Evolutionary conservation across 1,284 basidiomycete genomes (phyloP).

Genomic region (Puccinia coronata): DNA sequence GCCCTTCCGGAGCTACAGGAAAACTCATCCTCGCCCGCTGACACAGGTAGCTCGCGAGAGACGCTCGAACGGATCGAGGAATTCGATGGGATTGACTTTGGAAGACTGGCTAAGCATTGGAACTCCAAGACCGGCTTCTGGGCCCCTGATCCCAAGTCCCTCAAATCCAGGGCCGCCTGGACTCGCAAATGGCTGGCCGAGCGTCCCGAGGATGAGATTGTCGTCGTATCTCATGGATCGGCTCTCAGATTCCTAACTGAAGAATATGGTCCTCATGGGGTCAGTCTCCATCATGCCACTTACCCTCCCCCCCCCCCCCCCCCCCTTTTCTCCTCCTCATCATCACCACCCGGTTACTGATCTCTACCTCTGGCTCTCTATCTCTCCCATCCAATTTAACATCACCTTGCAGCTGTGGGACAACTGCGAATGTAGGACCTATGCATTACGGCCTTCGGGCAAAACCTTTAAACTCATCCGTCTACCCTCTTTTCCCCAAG

Average conservation of each 20-base stretch:
- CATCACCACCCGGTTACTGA: no score
- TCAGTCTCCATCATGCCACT: background rate
- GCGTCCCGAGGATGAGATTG: conserved; percentile 42
- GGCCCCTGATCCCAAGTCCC: conserved; percentile 24
- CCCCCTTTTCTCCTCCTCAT: no score
- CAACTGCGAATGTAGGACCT: conserved; percentile 9
- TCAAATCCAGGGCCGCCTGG: conserved; percentile 40
- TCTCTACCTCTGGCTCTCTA: no score
- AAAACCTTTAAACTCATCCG: conserved; percentile 13
- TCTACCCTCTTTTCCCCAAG: conserved; percentile 10
- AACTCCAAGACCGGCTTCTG: conserved; percentile 48
- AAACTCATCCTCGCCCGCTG: conserved; percentile 36
- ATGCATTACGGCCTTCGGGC: background rate
- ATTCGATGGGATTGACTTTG: conserved; percentile 43
- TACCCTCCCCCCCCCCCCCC: no score
- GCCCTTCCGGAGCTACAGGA: conserved; percentile 41
- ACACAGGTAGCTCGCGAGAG: conserved; percentile 41
- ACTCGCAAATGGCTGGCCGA: conserved; percentile 38
- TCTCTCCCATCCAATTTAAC: background rate
- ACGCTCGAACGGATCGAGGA: conserved; percentile 22
- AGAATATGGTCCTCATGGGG: conserved; percentile 36
- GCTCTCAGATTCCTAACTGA: conserved; percentile 40
- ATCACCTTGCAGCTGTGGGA: background rate
- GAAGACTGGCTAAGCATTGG: conserved; percentile 32
- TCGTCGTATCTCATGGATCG: conserved; percentile 44